A percentile compares a stretch with the other conserved stretches of the same genome.
These are phyloP conservation scores for Lactarius tabidus DNA, from an alignment of 768 basidiomycete genomes.

Conservation along the genomic window DNA sequence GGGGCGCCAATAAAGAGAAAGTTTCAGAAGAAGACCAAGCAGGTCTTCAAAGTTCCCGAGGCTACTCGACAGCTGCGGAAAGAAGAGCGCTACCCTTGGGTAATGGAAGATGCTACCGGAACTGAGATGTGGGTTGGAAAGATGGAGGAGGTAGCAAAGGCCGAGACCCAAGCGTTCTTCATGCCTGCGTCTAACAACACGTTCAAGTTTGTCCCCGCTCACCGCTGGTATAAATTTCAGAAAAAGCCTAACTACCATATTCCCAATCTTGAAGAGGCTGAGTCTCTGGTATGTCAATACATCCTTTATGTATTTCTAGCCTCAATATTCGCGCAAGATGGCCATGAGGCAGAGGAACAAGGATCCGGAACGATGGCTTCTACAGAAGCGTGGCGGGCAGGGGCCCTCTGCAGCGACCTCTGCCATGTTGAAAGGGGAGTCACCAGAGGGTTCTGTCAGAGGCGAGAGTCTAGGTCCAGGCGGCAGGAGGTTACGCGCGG, in stretches of 20 bases:
- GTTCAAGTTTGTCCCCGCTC: slow-evolving; percentile 84
- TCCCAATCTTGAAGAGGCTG: slow-evolving; percentile 63
- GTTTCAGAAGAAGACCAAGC: slow-evolving; percentile 78
- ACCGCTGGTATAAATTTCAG: slow-evolving; percentile 92
- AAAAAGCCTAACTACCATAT: slow-evolving; percentile 75
- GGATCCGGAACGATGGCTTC: slow-evolving; percentile 66
- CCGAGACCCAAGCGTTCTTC: slow-evolving; percentile 74
- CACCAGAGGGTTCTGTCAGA: slow-evolving; percentile 45
- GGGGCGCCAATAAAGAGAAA: slow-evolving; percentile 52
- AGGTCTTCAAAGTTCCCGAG: slow-evolving; percentile 79
- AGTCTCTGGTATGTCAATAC: slow-evolving; percentile 53
- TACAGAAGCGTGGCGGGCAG: slow-evolving; percentile 58
- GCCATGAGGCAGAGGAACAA: slow-evolving; percentile 65
- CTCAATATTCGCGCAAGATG: slow-evolving; percentile 35
- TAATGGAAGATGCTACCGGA: slow-evolving; percentile 75
- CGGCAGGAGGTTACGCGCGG: slow-evolving; percentile 59
- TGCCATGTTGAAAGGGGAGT: slow-evolving; percentile 65
- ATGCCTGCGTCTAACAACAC: slow-evolving; percentile 77
- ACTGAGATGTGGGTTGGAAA: slow-evolving; percentile 77
- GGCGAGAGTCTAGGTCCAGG: slow-evolving; percentile 63
- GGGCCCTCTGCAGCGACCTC: slow-evolving; percentile 57
- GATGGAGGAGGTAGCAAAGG: slow-evolving; percentile 71
- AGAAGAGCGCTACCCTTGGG: slow-evolving; percentile 91
- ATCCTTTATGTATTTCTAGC: slow-evolving; percentile 25
- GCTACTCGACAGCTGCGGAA: slow-evolving; percentile 70